phyloP scores from a whole-genome alignment of 2,329 filamentous ascomycete genomes.

The Byssothecium circinans region DNA sequence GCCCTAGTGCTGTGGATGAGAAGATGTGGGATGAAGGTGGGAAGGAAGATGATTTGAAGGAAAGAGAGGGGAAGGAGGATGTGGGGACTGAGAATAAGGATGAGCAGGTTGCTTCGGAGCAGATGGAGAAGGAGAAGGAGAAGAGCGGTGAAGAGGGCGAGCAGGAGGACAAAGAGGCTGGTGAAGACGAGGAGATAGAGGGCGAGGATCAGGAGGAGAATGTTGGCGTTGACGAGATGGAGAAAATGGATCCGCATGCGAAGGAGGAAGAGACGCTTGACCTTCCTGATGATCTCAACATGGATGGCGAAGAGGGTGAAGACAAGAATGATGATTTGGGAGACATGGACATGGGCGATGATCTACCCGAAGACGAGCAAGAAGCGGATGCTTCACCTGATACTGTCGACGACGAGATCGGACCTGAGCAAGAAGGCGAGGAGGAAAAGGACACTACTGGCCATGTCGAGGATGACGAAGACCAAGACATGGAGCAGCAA shows the following conservation, averaged over 20 bases:
- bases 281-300: conserved; percentile 83
- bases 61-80: conserved; percentile 69
- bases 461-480: conserved; percentile 38
- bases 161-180: conserved; percentile 55
- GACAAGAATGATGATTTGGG: conserved; percentile 54
- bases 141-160: conserved; percentile 67
- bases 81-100: conserved; percentile 53
- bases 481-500: conserved; percentile 49
- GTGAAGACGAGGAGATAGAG: conserved; percentile 57
- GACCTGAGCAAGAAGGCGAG: conserved; percentile 36
- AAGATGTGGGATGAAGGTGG: conserved; percentile 97
- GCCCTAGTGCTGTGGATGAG: conserved; percentile 88
- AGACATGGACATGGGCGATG: conserved; percentile 42
- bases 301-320: conserved; percentile 67
- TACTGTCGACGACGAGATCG: conserved; percentile 37
- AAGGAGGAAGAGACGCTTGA: conserved; percentile 81
- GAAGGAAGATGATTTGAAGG: conserved; percentile 76
- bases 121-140: conserved; percentile 51
- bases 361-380: conserved; percentile 36
- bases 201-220: conserved; percentile 64
- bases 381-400: conserved; percentile 36
- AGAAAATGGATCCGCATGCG: conserved; percentile 72
- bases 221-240: conserved; percentile 66
- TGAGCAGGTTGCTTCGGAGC: conserved; percentile 50
- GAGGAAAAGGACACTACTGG: conserved; percentile 40